phyloP scores from a whole-genome alignment of 768 basidiomycete genomes.

The Mycena belliarum region DNA sequence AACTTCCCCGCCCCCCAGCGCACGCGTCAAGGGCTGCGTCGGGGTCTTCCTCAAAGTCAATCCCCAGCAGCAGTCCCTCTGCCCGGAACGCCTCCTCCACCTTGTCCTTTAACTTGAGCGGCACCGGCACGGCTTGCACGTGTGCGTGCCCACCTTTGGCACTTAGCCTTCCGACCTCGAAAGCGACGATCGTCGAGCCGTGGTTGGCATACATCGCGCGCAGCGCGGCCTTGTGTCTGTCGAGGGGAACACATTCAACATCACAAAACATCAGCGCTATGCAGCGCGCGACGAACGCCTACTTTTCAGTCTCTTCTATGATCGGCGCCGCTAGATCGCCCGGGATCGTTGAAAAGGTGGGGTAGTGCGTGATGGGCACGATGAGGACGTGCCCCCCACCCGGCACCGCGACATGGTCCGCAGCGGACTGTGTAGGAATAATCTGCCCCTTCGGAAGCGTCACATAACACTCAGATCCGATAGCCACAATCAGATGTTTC shows the following conservation, averaged over 20 bases:
- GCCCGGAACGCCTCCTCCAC: constrained; percentile 71
- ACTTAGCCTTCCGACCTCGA: constrained; percentile 84
- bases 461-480: constrained; percentile 91
- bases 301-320: constrained; percentile 79
- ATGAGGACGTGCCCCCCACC: constrained; percentile 97
- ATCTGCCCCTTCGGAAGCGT: constrained; percentile 97
- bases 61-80: constrained; percentile 66
- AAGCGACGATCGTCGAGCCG: constrained; percentile 69
- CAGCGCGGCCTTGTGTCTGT: constrained; percentile 79
- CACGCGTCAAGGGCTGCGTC: constrained; percentile 59
- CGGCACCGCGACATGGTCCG: constrained; percentile 61
- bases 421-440: constrained; percentile 70
- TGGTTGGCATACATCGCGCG: constrained; percentile 70
- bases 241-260: not conserved
- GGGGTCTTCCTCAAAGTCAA: constrained; percentile 75
- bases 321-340: constrained; percentile 75
- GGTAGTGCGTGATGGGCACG: constrained; percentile 91
- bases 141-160: constrained; percentile 94
- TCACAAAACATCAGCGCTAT: not conserved
- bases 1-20: constrained; percentile 62
- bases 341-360: constrained; percentile 83
- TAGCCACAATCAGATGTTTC: constrained; percentile 94
- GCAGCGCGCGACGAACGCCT: constrained; percentile 21
- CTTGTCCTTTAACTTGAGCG: constrained; percentile 56
- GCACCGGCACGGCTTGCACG: constrained; percentile 83